phyloP scores from a whole-genome alignment of 495 filamentous ascomycete species.

The Penicillium coprophilum region DNA sequence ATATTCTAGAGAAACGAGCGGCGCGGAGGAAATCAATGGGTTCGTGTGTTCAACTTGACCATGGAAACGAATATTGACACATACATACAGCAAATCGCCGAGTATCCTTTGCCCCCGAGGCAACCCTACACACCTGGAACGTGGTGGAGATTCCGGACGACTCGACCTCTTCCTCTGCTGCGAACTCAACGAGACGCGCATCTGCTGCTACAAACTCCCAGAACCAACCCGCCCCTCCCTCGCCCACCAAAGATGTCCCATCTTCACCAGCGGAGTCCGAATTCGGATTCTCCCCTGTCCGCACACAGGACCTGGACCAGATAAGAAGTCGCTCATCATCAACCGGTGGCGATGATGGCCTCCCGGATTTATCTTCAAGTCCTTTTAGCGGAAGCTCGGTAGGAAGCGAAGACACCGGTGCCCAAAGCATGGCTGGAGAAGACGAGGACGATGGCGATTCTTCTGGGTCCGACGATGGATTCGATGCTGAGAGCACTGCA shows the following conservation, averaged over 20 bases:
- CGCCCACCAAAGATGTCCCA: constrained; percentile 59
- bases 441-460: constrained; percentile 54
- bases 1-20: constrained; percentile 71
- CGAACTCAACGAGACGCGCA: constrained; percentile 67
- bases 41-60: constrained; percentile 22
- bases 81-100: constrained; percentile 68
- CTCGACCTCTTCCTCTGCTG: constrained; percentile 79
- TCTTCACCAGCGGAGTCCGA: constrained; percentile 64
- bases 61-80: constrained; percentile 8
- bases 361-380: constrained; percentile 70
- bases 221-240: constrained; percentile 34
- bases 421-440: constrained; percentile 47
- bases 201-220: constrained; percentile 57
- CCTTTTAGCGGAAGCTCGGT: constrained; percentile 71
- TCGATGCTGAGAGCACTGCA: constrained; percentile 69
- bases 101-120: constrained; percentile 96
- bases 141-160: constrained; percentile 88
- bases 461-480: constrained; percentile 52
- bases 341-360: constrained; percentile 20
- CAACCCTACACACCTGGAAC: constrained; percentile 96
- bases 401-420: constrained; percentile 56
- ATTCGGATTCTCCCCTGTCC: constrained; percentile 63
- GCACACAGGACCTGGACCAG: constrained; percentile 67
- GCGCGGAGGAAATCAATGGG: constrained; percentile 86
- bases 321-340: constrained; percentile 26